Percentiles rank a stretch among this genome's conserved stretches.
Evolutionary conservation across 371 early-diverging fungal species (phyloP).

Genomic region (Hamiltosporidium tvaerminnensis): DNA sequence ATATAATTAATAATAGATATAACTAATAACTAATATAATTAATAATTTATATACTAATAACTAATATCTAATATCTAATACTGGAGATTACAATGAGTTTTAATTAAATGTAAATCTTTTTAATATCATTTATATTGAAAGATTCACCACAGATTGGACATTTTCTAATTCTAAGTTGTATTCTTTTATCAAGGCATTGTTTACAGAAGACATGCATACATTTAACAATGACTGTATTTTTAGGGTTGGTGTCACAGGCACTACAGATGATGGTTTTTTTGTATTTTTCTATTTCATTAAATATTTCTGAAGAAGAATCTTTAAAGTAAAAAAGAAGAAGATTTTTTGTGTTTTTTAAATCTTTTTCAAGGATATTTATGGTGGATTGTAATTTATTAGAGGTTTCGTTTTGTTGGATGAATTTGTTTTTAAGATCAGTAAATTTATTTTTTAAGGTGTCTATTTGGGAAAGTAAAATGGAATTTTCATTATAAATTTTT

Average conservation of each 20-base stretch:
- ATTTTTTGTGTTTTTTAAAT: background rate
- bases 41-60: too few species aligned
- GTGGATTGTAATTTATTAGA: background rate
- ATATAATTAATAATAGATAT: too few species aligned
- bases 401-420: background rate
- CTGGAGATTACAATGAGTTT: background rate
- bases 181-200: conserved; percentile 41
- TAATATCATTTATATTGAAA: conserved; percentile 44
- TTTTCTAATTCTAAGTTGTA: conserved; percentile 43
- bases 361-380: background rate
- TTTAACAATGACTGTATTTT: conserved; percentile 42
- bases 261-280: conserved; percentile 39
- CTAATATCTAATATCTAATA: too few species aligned
- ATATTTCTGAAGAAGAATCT: conserved; percentile 3
- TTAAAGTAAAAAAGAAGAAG: too few species aligned
- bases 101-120: conserved; percentile 44
- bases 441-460: background rate
- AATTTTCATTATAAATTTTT: background rate
- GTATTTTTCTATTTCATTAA: conserved; percentile 29
- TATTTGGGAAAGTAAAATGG: background rate
- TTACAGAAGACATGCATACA: conserved; percentile 54
- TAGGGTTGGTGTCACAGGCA: conserved; percentile 43
- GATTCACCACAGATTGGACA: conserved; percentile 50
- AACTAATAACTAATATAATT: too few species aligned
- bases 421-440: background rate